Evolutionary conservation across 768 basidiomycete genomes (phyloP), one percentile per base, ranked within the genome.

Genomic region (Phlebiopsis gigantea): DNA sequence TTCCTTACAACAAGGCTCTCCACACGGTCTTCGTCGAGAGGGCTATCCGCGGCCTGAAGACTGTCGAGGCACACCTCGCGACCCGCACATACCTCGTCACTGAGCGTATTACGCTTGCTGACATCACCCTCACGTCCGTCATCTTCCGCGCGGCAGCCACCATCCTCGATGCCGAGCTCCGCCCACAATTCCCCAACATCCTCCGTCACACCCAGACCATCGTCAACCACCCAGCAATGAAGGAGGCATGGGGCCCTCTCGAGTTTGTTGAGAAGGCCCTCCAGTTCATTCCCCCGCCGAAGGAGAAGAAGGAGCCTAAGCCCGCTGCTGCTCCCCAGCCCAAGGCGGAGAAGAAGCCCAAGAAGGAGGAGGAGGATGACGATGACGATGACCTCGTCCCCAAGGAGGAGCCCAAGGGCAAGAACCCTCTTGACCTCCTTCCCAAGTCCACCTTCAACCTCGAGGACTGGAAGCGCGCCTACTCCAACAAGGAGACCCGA

Each of bases 401-500:
- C 22, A 64, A 60, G 53, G 83, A 81, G 49, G 93, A 89, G 73
- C 92, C 95, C 63, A 96, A 96, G 71, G 81, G 74, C 56, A 94
- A 95, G 83, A 96, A 97, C 81, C 96, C 96, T 25, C 85, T 96
- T 52, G 96, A 97, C 62, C 79, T 82, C 60, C 83, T 98, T 41
- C 93, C 93, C 63, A 95, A 91, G 73, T 88, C 90, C 10, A 75
- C 81, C 5, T 84, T 91, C 73, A 93, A 93, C 77, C 83, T 93
- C 56, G 90, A 96, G 72, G 93, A 98, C 74, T 97, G 93, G 93
- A 98, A 98, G 73, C 87, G 92, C 45, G 88, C 90, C 44, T 99
- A 98, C 79, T 97, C 94, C 66, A 98, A 98, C 87, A 86, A 88
- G 72, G 94, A 98, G n/a, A 98, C 95, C 39, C 85, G 90, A 54